These are phyloP conservation scores for Theobroma cacao DNA, from an alignment of 345 rosid species.

Conservation along the genomic window DNA sequence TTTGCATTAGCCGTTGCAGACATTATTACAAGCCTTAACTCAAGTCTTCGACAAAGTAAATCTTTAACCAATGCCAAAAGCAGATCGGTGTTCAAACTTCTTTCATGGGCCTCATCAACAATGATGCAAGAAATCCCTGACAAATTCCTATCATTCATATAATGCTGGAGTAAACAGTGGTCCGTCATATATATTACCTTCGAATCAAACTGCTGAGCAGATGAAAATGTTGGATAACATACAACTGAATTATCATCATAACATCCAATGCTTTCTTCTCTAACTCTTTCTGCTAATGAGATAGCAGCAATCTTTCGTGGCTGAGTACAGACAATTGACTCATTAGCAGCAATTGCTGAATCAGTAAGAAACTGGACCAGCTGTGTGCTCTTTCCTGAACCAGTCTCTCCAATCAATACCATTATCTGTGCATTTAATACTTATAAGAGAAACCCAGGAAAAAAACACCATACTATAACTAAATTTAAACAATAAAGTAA, in stretches of 20 bases:
- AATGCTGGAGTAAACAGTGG: slow-evolving; percentile 75
- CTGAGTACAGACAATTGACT: slow-evolving; percentile 78
- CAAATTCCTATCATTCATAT: slow-evolving; percentile 62
- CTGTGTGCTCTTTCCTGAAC: slow-evolving; percentile 96
- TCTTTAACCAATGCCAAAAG: slow-evolving; percentile 70
- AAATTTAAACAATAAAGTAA: background rate
- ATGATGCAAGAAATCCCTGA: slow-evolving; percentile 77
- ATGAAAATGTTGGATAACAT: slow-evolving; percentile 58
- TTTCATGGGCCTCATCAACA: slow-evolving; percentile 94
- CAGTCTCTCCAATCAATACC: slow-evolving; percentile 91
- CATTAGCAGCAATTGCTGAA: slow-evolving; percentile 58
- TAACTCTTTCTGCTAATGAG: slow-evolving; percentile 69
- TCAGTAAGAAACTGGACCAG: slow-evolving; percentile 88
- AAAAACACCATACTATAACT: background rate
- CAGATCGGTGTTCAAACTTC: slow-evolving; percentile 91
- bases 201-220: slow-evolving; percentile 51
- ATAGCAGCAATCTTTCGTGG: slow-evolving; percentile 87
- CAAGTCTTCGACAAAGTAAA: slow-evolving; percentile 50
- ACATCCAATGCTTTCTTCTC: slow-evolving; percentile 74
- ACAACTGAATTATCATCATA: slow-evolving; percentile 45
- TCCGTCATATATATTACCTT: slow-evolving; percentile 79
- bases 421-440: slow-evolving; percentile 41
- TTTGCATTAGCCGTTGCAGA: slow-evolving; percentile 90
- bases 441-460: background rate
- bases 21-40: slow-evolving; percentile 82